Evolutionary conservation across 495 filamentous ascomycete genomes (phyloP).

Genomic region (Hypoxylon perforatum): DNA sequence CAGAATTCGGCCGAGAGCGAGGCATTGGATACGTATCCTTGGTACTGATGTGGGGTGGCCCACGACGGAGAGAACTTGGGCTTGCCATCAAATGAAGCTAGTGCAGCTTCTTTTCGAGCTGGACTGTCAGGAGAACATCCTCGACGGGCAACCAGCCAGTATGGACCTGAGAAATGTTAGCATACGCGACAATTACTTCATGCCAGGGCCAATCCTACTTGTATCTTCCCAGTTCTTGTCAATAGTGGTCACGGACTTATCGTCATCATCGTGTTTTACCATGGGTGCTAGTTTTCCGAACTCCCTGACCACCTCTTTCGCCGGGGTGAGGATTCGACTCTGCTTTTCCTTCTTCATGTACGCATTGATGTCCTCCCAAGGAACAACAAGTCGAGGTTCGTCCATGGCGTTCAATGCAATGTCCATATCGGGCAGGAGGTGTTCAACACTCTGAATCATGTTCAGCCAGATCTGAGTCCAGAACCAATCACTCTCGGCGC

Average conservation of each 20-base stretch:
- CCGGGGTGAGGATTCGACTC: slow-evolving; percentile 54
- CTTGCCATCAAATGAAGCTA: slow-evolving; percentile 51
- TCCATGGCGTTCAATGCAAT: slow-evolving; percentile 76
- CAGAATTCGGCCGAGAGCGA: slow-evolving; percentile 74
- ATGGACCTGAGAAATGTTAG: slow-evolving; percentile 57
- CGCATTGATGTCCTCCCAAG: slow-evolving; percentile 71
- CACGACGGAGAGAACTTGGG: slow-evolving; percentile 56
- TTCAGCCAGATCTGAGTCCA: slow-evolving; percentile 71
- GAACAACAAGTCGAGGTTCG: slow-evolving; percentile 73
- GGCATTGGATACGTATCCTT: slow-evolving; percentile 73
- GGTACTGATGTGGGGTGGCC: slow-evolving; percentile 55
- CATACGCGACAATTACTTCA: slow-evolving; percentile 36
- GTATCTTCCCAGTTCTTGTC: slow-evolving; percentile 57
- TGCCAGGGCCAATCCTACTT: slow-evolving; percentile 46
- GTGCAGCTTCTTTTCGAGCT: slow-evolving; percentile 59
- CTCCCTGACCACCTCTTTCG: slow-evolving; percentile 44
- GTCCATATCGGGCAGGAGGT: slow-evolving; percentile 76
- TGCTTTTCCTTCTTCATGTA: slow-evolving; percentile 65
- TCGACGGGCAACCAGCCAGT: slow-evolving; percentile 70
- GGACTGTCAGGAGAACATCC: slow-evolving; percentile 70
- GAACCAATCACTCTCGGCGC: slow-evolving; percentile 66
- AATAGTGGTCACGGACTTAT: slow-evolving; percentile 37
- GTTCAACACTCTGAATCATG: slow-evolving; percentile 66
- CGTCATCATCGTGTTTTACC: slow-evolving; percentile 43
- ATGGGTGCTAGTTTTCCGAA: slow-evolving; percentile 48